Percentiles rank a stretch among this genome's conserved stretches.
Evolutionary conservation across 495 filamentous ascomycete genomes (phyloP).

Genomic region (Xylaria sp.): DNA sequence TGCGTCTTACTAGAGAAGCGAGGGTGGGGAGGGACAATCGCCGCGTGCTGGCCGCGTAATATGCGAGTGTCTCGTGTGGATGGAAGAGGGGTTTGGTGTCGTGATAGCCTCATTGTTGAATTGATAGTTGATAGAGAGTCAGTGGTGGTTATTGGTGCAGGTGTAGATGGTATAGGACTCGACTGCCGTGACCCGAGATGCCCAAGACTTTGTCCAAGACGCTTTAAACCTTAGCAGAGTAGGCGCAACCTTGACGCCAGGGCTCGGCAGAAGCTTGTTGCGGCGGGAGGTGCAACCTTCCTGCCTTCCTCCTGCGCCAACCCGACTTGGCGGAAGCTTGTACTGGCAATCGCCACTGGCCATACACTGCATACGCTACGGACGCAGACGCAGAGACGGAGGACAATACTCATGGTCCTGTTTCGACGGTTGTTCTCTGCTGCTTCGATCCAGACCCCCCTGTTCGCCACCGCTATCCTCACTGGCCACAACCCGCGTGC

Average conservation of each 20-base stretch:
- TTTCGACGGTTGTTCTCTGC: slow-evolving; percentile 1
- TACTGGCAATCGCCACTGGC: slow-evolving; percentile 17
- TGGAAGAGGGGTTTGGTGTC: too few relatives aligned
- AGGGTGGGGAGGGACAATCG: slow-evolving; percentile 13
- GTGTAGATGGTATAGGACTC: background rate
- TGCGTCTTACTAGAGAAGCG: background rate
- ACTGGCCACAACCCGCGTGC: too few relatives aligned
- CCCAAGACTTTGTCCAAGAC: background rate
- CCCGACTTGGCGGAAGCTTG: slow-evolving; percentile 21
- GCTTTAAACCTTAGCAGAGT: background rate
- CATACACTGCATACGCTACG: too few relatives aligned
- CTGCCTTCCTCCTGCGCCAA: slow-evolving; percentile 15
- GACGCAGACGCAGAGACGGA: too few relatives aligned
- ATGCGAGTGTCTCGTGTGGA: too few relatives aligned
- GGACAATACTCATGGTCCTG: too few relatives aligned
- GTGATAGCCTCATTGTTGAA: slow-evolving; percentile 1
- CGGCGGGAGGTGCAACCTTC: background rate
- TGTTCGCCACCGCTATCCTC: background rate
- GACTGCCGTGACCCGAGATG: background rate
- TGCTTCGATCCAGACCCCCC: slow-evolving; percentile 15
- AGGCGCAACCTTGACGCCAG: background rate
- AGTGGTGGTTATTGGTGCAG: background rate
- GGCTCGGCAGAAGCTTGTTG: slow-evolving; percentile 21
- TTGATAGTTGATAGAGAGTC: too few relatives aligned
- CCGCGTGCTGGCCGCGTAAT: too few relatives aligned